A percentile compares a stretch with the other conserved stretches of the same genome.
Conservation (phyloP, 2,329 filamentous ascomycete genomes). For the Triangularia setosa region DNA sequence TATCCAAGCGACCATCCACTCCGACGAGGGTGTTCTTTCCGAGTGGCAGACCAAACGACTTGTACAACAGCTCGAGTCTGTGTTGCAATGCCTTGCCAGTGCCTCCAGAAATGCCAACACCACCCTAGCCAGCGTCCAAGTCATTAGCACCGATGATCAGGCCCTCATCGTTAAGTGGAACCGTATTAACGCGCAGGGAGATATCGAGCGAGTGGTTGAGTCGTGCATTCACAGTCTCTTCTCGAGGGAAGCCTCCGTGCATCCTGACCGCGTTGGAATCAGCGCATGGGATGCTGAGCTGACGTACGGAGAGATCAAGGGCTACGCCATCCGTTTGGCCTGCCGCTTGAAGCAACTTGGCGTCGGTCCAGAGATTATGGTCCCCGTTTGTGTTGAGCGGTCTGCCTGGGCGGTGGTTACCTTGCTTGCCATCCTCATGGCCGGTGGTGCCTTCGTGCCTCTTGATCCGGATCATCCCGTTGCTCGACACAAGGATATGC, state of each 20-base stretch:
- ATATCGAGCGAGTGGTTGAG: conserved; percentile 10
- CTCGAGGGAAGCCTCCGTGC: conserved; percentile 10
- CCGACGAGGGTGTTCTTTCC: conserved; percentile 22
- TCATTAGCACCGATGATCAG: conserved; percentile 22
- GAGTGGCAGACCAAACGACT: conserved; percentile 23
- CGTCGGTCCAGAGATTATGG: conserved; percentile 21
- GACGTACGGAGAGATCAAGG: conserved; percentile 24
- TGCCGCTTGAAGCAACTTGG: conserved; percentile 19
- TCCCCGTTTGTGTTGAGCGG: conserved; percentile 28
- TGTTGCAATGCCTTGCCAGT: conserved; percentile 15
- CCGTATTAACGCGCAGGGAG: not conserved
- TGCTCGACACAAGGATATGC: conserved; percentile 18
- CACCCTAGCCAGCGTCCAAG: conserved; percentile 19
- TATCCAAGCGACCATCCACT: conserved; percentile 21
- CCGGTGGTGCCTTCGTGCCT: conserved; percentile 30
- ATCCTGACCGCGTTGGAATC: conserved; percentile 16
- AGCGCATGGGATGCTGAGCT: conserved; percentile 26
- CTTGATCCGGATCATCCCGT: conserved; percentile 28
- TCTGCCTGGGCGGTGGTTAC: conserved; percentile 24
- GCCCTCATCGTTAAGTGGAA: conserved; percentile 22
- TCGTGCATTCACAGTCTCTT: conserved; percentile 23
- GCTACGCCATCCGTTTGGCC: conserved; percentile 21
- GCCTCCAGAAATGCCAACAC: conserved; percentile 1
- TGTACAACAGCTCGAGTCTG: conserved; percentile 20
- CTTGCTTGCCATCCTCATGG: conserved; percentile 28